These are phyloP conservation scores for Colletotrichum sp. DNA, from an alignment of 2,329 filamentous ascomycete species.

Conservation along the genomic window DNA sequence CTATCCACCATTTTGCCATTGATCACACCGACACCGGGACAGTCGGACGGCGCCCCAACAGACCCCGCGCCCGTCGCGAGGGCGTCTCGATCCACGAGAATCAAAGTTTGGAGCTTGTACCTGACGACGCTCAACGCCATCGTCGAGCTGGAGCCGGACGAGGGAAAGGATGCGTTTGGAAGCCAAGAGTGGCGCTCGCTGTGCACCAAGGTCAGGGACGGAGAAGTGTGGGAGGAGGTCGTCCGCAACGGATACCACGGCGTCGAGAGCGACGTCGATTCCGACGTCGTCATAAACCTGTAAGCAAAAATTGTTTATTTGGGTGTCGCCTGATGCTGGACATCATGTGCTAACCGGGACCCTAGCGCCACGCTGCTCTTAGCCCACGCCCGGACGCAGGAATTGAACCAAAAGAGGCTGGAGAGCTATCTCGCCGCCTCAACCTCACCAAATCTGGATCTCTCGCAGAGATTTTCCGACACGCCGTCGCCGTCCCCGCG, in stretches of 20 bases:
- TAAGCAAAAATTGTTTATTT: slow-evolving; percentile 44
- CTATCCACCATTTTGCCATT: slow-evolving; percentile 84
- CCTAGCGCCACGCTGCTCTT: slow-evolving; percentile 84
- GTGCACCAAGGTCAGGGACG: slow-evolving; percentile 84
- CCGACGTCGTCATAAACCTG: slow-evolving; percentile 92
- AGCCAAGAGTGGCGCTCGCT: slow-evolving; percentile 83
- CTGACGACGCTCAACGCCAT: slow-evolving; percentile 92
- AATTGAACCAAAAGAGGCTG: slow-evolving; percentile 82
- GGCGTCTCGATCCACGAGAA: slow-evolving; percentile 80
- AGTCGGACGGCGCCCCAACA: slow-evolving; percentile 48
- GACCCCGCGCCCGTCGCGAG: slow-evolving; percentile 77
- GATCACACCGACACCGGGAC: slow-evolving; percentile 65
- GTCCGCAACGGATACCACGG: slow-evolving; percentile 87
- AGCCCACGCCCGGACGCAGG: slow-evolving; percentile 86
- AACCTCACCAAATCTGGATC: slow-evolving; percentile 74
- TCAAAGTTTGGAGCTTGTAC: slow-evolving; percentile 98
- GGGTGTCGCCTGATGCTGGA: background rate
- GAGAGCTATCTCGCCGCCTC: slow-evolving; percentile 88
- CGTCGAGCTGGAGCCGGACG: slow-evolving; percentile 85
- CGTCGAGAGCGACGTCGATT: slow-evolving; percentile 87
- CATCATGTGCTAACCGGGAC: slow-evolving; percentile 19
- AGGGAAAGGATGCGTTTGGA: slow-evolving; percentile 89
- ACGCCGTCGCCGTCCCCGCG: slow-evolving; percentile 40
- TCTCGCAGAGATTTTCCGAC: slow-evolving; percentile 67
- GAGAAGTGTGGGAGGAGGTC: slow-evolving; percentile 93